Percentiles rank a stretch among this genome's conserved stretches.
Conservation (phyloP, 192 early-diverging fungal genomes). For the Backusella luteola region DNA sequence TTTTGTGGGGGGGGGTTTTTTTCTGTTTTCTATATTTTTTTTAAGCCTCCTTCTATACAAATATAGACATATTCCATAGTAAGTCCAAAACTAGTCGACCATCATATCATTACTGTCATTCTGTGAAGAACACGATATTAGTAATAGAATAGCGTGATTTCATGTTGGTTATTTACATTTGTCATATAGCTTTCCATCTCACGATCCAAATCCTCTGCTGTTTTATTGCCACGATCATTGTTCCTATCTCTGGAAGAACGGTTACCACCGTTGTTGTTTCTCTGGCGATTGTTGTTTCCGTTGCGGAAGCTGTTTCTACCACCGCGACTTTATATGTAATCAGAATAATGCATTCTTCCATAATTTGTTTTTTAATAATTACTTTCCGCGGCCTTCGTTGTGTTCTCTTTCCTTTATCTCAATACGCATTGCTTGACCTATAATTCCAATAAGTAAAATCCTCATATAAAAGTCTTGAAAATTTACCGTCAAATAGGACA, state of each 20-base stretch:
- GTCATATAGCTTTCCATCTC: slow-evolving; percentile 61
- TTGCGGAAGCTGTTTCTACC: neutral
- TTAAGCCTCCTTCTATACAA: neutral
- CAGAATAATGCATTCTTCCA: neutral
- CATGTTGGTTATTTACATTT: slow-evolving; percentile 12
- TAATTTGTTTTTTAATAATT: neutral
- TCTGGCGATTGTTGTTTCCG: neutral
- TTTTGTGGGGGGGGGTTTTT: no score
- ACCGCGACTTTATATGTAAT: neutral
- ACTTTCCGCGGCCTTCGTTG: neutral
- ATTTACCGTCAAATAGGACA: slow-evolving; percentile 51
- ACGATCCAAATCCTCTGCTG: slow-evolving; percentile 47
- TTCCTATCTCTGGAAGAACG: slow-evolving; percentile 7
- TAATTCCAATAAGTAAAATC: neutral
- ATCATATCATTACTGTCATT: slow-evolving; percentile 18
- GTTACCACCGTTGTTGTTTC: neutral
- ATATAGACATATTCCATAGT: neutral
- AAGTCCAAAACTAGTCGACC: slow-evolving; percentile 2
- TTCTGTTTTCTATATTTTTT: neutral
- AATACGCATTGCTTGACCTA: slow-evolving; percentile 32
- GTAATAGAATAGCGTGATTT: no score
- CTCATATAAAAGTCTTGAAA: neutral
- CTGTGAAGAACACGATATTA: neutral
- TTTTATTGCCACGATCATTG: slow-evolving; percentile 3
- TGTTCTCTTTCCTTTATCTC: slow-evolving; percentile 1